phyloP scores from a whole-genome alignment of 78 protist genomes.

The Dictyostelium intermedium region DNA sequence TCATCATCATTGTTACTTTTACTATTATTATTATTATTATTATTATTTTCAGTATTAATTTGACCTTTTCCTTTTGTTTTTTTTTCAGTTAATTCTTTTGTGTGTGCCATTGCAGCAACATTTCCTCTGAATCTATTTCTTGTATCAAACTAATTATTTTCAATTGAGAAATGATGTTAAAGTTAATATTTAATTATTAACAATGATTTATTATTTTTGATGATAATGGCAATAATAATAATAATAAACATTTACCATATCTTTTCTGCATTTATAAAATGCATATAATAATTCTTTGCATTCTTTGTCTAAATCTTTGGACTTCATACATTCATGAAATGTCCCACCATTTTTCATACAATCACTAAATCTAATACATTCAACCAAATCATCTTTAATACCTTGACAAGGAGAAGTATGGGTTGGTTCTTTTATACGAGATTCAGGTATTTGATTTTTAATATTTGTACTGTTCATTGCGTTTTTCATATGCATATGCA shows the following conservation, averaged over 20 bases:
- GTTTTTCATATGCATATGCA: not conserved
- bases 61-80: not conserved
- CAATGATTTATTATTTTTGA: too few relatives aligned
- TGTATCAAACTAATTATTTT: slow-evolving; percentile 45
- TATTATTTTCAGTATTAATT: not conserved
- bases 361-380: slow-evolving; percentile 32
- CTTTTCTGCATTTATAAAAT: slow-evolving; percentile 48
- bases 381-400: slow-evolving; percentile 47
- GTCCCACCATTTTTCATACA: slow-evolving; percentile 58
- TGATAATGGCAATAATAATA: not conserved
- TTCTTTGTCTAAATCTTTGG: slow-evolving; percentile 25
- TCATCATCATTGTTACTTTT: not conserved
- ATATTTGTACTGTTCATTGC: not conserved
- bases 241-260: slow-evolving; percentile 29
- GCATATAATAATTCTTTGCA: slow-evolving; percentile 59
- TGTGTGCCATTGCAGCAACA: slow-evolving; percentile 50
- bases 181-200: not conserved
- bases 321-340: slow-evolving; percentile 60
- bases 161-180: not conserved
- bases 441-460: slow-evolving; percentile 9
- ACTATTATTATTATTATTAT: not conserved
- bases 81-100: slow-evolving; percentile 31
- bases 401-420: slow-evolving; percentile 20
- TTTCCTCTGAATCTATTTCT: slow-evolving; percentile 81
- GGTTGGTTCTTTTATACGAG: not conserved